phyloP scores from a whole-genome alignment of 305 asterid species.

The Fraxinus xanthoxyloides region DNA sequence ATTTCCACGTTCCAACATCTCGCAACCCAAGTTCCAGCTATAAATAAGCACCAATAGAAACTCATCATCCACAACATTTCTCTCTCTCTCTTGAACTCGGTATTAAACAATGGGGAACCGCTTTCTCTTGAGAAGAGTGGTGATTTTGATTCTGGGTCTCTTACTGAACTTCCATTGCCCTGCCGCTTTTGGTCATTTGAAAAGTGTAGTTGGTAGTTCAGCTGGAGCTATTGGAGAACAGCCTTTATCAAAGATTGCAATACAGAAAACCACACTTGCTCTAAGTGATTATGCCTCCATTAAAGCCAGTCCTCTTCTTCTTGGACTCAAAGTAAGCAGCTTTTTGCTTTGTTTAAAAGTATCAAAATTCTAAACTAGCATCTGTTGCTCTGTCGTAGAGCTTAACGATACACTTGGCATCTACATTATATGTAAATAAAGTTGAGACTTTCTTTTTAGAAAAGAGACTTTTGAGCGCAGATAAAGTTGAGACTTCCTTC shows the following conservation, averaged over 20 bases:
- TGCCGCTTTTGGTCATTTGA: constrained; percentile 24
- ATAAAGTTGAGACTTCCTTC: neutral
- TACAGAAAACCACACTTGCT: constrained; percentile 50
- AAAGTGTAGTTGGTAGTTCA: neutral
- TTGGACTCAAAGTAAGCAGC: constrained; percentile 13
- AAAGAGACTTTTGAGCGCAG: neutral
- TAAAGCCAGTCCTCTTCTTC: constrained; percentile 59
- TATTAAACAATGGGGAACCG: constrained; percentile 22
- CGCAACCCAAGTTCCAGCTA: neutral
- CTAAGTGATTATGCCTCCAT: constrained; percentile 47
- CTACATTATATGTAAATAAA: neutral
- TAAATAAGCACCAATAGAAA: neutral
- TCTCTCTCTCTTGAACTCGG: neutral
- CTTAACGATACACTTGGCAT: too few species aligned
- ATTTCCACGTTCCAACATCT: too few species aligned
- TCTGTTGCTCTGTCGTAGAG: neutral
- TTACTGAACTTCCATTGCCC: constrained; percentile 15
- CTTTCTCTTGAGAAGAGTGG: neutral
- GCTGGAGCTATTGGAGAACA: constrained; percentile 48
- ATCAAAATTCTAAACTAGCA: neutral
- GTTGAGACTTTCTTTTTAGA: neutral
- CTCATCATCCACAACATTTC: neutral
- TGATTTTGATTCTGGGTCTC: constrained; percentile 3
- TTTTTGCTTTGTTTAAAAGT: neutral
- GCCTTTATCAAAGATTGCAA: constrained; percentile 68